These are phyloP conservation scores for Rutidosis leptorrhynchoides DNA, from an alignment of 129 eudicot genomes.

Conservation along the genomic window DNA sequence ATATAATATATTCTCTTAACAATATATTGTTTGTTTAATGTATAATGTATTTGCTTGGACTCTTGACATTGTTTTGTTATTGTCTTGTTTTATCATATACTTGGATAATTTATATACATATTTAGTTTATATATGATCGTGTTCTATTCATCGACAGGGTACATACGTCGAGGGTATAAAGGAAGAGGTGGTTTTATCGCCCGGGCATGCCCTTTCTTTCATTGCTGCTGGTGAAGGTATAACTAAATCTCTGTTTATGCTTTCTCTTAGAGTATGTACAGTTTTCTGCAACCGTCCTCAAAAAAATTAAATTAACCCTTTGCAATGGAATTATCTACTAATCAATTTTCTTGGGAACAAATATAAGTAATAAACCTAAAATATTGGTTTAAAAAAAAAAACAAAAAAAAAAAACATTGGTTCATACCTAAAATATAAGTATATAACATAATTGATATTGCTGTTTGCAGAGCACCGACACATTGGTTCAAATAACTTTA, in stretches of 20 bases:
- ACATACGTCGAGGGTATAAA: conserved; percentile 78
- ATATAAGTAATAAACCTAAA: too few relatives aligned
- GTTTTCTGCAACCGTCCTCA: not conserved
- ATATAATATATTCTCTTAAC: not conserved
- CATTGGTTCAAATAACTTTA: conserved; percentile 95
- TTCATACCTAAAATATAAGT: too few relatives aligned
- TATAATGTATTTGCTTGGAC: not conserved
- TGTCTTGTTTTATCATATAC: conserved; percentile 6
- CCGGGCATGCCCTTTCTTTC: conserved; percentile 79
- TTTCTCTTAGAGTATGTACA: not conserved
- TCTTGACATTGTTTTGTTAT: conserved; percentile 4
- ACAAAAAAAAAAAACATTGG: too few relatives aligned
- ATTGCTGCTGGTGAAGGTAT: conserved; percentile 91
- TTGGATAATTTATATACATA: conserved; percentile 4
- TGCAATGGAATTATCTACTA: not conserved
- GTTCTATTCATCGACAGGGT: conserved; percentile 45
- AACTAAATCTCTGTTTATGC: conserved; percentile 15
- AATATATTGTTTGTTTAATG: not conserved
- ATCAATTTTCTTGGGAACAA: not conserved
- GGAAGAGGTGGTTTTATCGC: conserved; percentile 80
- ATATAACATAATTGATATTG: too few relatives aligned
- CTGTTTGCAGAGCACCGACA: conserved; percentile 89
- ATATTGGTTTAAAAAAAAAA: too few relatives aligned
- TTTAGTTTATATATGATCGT: not conserved
- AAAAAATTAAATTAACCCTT: too few relatives aligned